Evolutionary conservation across 2,329 filamentous ascomycete species (phyloP).

Genomic region (Diaporthe sp.): DNA sequence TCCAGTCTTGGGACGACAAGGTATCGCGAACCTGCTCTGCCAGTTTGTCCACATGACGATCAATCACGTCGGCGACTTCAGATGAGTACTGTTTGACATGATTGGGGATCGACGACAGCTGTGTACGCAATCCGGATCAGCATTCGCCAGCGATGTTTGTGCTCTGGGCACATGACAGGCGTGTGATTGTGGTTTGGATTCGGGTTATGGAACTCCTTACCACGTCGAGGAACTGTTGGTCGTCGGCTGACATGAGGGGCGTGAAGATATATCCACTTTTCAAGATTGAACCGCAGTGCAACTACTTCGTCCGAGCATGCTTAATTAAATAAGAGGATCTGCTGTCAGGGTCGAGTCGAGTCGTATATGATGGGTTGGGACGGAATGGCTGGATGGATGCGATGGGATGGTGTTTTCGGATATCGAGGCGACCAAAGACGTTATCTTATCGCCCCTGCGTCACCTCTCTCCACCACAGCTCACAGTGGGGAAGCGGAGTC

Average conservation of each 20-base stretch:
- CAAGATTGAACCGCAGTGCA: too few species aligned
- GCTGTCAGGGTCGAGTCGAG: neutral
- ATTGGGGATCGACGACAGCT: slow-evolving; percentile 67
- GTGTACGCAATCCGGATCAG: slow-evolving; percentile 21
- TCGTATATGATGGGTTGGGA: neutral
- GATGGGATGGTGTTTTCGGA: slow-evolving; percentile 14
- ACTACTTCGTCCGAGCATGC: neutral
- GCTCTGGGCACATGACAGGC: neutral
- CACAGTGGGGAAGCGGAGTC: neutral
- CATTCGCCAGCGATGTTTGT: neutral
- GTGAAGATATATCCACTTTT: neutral
- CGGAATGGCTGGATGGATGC: neutral
- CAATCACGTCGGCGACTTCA: slow-evolving; percentile 83
- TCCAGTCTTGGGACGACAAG: slow-evolving; percentile 76
- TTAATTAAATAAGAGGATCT: neutral
- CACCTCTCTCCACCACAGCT: neutral
- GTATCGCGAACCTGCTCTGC: slow-evolving; percentile 78
- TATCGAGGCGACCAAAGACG: too few species aligned
- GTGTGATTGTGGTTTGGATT: neutral
- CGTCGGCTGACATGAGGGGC: slow-evolving; percentile 42
- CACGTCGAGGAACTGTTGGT: slow-evolving; percentile 43
- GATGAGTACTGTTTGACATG: slow-evolving; percentile 79
- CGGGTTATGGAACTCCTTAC: slow-evolving; percentile 24
- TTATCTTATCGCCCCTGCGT: slow-evolving; percentile 23
- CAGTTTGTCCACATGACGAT: slow-evolving; percentile 83